Conservation (phyloP, 192 early-diverging fungal genomes). For the Backusella australiensis region DNA sequence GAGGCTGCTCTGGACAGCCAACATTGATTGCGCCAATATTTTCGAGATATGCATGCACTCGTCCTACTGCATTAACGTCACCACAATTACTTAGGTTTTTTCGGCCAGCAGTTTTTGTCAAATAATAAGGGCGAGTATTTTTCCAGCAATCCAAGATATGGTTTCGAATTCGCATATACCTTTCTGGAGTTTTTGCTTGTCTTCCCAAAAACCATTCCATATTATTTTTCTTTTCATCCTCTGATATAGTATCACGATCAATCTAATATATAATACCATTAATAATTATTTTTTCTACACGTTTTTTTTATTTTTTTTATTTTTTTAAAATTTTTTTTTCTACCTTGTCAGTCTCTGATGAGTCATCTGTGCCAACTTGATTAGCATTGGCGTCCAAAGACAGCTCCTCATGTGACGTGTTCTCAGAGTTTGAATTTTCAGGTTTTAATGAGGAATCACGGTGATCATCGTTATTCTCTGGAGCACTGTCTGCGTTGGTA, state of each 20-base stretch:
- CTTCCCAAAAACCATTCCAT: slow-evolving; percentile 70
- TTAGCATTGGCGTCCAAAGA: too few relatives aligned
- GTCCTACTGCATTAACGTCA: slow-evolving; percentile 92
- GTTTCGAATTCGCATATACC: slow-evolving; percentile 88
- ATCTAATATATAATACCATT: neutral
- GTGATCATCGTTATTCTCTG: neutral
- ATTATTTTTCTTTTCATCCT: slow-evolving; percentile 46
- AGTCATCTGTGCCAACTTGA: neutral
- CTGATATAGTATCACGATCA: slow-evolving; percentile 46
- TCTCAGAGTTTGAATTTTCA: neutral
- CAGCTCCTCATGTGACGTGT: neutral
- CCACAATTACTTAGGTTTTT: slow-evolving; percentile 77
- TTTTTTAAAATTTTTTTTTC: neutral
- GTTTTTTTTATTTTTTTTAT: neutral
- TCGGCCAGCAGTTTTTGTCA: slow-evolving; percentile 81
- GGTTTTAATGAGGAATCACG: neutral
- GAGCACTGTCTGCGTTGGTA: neutral
- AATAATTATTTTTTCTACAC: neutral
- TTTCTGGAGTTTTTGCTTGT: slow-evolving; percentile 79
- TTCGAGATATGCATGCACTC: slow-evolving; percentile 86
- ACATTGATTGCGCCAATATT: slow-evolving; percentile 76
- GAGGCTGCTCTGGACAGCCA: slow-evolving; percentile 45
- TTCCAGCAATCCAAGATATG: slow-evolving; percentile 82
- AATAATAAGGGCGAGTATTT: slow-evolving; percentile 58
- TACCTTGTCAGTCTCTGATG: neutral